Evolutionary conservation across 2,329 filamentous ascomycete genomes (phyloP).

Genomic region (Alternaria sp.): DNA sequence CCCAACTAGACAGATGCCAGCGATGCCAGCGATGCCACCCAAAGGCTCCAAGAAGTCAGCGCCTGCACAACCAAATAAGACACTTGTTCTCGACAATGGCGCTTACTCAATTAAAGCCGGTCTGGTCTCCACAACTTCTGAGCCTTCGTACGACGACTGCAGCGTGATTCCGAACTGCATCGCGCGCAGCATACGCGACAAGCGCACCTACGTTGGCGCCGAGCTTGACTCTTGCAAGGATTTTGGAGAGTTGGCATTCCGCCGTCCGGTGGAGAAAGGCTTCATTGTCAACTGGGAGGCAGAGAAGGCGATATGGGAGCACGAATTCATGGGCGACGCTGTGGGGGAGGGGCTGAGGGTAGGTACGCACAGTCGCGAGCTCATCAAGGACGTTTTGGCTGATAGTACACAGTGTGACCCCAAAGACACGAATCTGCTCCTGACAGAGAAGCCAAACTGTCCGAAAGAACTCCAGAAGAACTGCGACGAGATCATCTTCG

Average conservation of each 20-base stretch:
- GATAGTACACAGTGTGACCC: conserved; percentile 69
- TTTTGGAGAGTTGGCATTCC: conserved; percentile 86
- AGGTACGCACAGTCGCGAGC: conserved; percentile 38
- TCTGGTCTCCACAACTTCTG: conserved; percentile 59
- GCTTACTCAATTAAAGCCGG: conserved; percentile 92
- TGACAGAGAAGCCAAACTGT: conserved; percentile 86
- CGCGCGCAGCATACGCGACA: conserved; percentile 77
- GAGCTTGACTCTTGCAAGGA: conserved; percentile 83
- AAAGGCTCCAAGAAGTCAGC: conserved; percentile 45
- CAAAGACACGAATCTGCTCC: conserved; percentile 79
- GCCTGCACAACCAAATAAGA: conserved; percentile 52
- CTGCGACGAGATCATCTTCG: conserved; percentile 95
- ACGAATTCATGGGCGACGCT: conserved; percentile 80
- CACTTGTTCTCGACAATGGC: conserved; percentile 92
- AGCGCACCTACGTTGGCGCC: conserved; percentile 79
- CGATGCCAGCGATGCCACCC: conserved; percentile 40
- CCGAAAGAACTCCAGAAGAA: conserved; percentile 83
- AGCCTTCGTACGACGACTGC: conserved; percentile 58
- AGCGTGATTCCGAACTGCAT: conserved; percentile 86
- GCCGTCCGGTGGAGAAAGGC: conserved; percentile 90
- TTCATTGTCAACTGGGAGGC: conserved; percentile 97
- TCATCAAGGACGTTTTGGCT: conserved; percentile 11
- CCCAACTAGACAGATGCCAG: too few relatives aligned
- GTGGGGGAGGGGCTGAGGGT: conserved; percentile 67
- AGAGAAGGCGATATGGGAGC: conserved; percentile 94